A percentile compares a stretch with the other conserved stretches of the same genome.
phyloP scores from a whole-genome alignment of 768 basidiomycete genomes.

The Lyophyllum semitale region DNA sequence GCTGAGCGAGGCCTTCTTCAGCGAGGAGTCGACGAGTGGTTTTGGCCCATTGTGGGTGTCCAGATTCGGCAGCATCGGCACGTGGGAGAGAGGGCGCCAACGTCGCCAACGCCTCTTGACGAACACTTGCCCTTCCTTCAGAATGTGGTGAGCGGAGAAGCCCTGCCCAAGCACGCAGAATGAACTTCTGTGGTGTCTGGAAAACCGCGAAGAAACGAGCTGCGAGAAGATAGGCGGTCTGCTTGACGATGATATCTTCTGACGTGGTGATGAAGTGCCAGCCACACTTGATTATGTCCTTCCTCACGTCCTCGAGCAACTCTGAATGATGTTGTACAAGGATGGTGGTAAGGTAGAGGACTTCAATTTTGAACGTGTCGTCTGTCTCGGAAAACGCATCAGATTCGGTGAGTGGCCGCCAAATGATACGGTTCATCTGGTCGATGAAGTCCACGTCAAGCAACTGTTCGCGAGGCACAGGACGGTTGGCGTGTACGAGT shows the following conservation, averaged over 20 bases:
- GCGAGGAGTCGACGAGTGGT: constrained; percentile 82
- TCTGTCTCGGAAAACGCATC: constrained; percentile 59
- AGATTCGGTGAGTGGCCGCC: constrained; percentile 73
- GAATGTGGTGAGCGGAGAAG: constrained; percentile 74
- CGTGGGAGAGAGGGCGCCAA: constrained; percentile 81
- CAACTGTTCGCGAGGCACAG: constrained; percentile 55
- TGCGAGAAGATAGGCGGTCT: constrained; percentile 87
- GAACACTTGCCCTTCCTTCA: constrained; percentile 76
- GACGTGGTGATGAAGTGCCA: constrained; percentile 80
- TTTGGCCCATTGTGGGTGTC: constrained; percentile 80
- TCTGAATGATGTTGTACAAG: constrained; percentile 83
- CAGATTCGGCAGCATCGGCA: constrained; percentile 55
- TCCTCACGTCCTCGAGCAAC: constrained; percentile 81
- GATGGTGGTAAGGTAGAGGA: constrained; percentile 85
- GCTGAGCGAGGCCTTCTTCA: constrained; percentile 81
- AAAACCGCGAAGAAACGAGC: constrained; percentile 91
- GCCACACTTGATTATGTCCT: constrained; percentile 91
- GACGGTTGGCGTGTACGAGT: constrained; percentile 68
- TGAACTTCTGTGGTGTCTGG: constrained; percentile 88
- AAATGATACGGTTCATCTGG: constrained; percentile 72
- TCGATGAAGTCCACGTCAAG: constrained; percentile 72
- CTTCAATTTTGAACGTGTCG: constrained; percentile 88
- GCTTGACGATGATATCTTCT: constrained; percentile 90
- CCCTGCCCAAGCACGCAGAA: constrained; percentile 87
- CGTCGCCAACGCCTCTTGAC: constrained; percentile 83